Evolutionary conservation across 441 rosid species (phyloP).

Genomic region (Aleurites moluccanus): DNA sequence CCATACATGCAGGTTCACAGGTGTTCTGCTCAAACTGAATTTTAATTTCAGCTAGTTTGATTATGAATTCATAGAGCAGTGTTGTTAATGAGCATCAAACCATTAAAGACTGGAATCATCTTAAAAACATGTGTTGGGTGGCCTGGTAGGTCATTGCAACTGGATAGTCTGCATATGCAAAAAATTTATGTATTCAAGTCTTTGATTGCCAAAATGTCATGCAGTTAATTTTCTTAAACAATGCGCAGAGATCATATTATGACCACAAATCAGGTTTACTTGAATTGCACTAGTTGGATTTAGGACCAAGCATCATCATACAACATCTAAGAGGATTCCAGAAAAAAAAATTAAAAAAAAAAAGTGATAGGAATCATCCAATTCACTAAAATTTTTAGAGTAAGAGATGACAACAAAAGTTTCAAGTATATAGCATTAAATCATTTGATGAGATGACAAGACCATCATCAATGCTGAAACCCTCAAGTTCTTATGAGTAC

Average conservation of each 20-base stretch:
- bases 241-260: background rate
- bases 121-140: background rate
- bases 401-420: background rate
- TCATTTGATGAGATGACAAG: background rate
- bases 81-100: background rate
- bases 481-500: background rate
- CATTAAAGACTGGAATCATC: background rate
- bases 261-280: background rate
- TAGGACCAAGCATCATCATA: background rate
- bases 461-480: background rate
- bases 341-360: background rate
- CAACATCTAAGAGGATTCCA: background rate
- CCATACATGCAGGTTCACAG: background rate
- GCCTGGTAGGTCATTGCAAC: background rate
- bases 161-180: background rate
- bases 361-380: background rate
- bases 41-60: background rate
- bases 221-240: background rate
- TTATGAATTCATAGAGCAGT: background rate
- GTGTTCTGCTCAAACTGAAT: background rate
- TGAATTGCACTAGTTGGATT: conserved; percentile 4
- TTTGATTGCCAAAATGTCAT: background rate
- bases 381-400: too few relatives aligned
- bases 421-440: too few relatives aligned
- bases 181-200: background rate